phyloP scores from a whole-genome alignment of 202 grass and related monocot genomes.

The Dendrocalamus latiflorus region DNA sequence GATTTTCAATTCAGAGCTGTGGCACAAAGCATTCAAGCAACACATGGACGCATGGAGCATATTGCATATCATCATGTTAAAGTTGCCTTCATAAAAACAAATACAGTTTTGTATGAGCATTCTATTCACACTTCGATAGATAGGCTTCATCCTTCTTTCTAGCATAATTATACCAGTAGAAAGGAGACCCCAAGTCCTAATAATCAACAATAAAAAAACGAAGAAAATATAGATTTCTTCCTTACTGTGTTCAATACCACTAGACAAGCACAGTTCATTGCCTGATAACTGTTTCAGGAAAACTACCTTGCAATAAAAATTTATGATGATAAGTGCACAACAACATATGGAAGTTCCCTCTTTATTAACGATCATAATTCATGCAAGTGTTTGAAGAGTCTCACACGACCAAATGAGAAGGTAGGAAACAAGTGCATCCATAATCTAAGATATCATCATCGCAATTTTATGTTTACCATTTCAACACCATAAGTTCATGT shows the following conservation, averaged over 20 bases:
- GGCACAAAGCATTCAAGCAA: neutral
- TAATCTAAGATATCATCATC: neutral
- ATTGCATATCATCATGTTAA: slow-evolving; percentile 2
- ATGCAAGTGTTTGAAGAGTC: slow-evolving; percentile 13
- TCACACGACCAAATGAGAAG: neutral
- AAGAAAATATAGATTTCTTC: neutral
- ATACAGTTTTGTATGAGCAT: slow-evolving; percentile 3
- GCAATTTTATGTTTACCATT: slow-evolving; percentile 2
- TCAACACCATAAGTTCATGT: neutral
- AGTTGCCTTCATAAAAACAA: neutral
- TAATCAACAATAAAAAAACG: neutral
- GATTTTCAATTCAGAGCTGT: slow-evolving; percentile 5
- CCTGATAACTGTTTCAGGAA: slow-evolving; percentile 6
- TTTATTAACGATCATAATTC: slow-evolving; percentile 15
- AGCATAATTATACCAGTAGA: neutral
- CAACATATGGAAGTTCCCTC: neutral
- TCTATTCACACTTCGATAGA: neutral
- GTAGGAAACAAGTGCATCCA: neutral
- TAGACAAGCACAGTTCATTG: neutral
- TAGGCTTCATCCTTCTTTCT: neutral
- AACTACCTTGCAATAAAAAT: no score
- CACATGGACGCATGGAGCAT: neutral
- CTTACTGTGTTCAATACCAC: neutral
- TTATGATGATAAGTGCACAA: no score
- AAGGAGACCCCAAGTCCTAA: neutral